Evolutionary conservation across 139 green algal genomes (phyloP), one percentile per base, ranked within the genome.

Genomic region (Tetradesmus lagerheimii): DNA sequence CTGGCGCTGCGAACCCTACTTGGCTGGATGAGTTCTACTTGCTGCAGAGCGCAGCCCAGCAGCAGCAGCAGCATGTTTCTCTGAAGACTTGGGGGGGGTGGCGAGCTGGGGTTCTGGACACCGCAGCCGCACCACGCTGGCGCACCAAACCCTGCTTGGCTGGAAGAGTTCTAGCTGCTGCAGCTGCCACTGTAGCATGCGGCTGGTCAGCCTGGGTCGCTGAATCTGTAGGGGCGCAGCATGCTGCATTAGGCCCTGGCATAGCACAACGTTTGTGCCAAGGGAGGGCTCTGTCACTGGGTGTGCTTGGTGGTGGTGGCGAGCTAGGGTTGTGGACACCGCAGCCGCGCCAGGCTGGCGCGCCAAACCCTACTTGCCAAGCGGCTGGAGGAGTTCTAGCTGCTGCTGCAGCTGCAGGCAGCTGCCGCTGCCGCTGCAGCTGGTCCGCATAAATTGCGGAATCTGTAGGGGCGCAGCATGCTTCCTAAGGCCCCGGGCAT

Each of bases 331-430:
- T 47, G 5, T 93, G 90, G 86, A 35, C 41, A 20, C 53, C 77
- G n/a, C 31, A 39, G 20, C 25, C 38, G 14, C 15, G 77, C 14
- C 12, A n/a, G 14, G 29, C 77, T 16, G 38, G 34, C 18, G 50
- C 74, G 67, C 31, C 50, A 37, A 89, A 80, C 47, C 66, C 76
- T 37, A 29, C 57, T 6, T 93, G n/a, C n/a, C n/a, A n/a, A n/a
- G n/a, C n/a, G 89, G 91, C 41, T 93, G 25, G 76, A 87, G 12
- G 85, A 91, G 15, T 93, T 93, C 45, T 57, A 12, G 14, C 11
- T 12, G 14, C 64, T 1, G 18, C 11, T 23, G 5, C 5, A 29
- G 23, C n/a, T n/a, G n/a, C n/a, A n/a, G n/a, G n/a, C n/a, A n/a
- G n/a, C n/a, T n/a, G n/a, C n/a, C n/a, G n/a, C n/a, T n/a, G 75